These are phyloP conservation scores for Euphorbia peplus DNA, from an alignment of 345 rosid genomes.

Conservation along the genomic window DNA sequence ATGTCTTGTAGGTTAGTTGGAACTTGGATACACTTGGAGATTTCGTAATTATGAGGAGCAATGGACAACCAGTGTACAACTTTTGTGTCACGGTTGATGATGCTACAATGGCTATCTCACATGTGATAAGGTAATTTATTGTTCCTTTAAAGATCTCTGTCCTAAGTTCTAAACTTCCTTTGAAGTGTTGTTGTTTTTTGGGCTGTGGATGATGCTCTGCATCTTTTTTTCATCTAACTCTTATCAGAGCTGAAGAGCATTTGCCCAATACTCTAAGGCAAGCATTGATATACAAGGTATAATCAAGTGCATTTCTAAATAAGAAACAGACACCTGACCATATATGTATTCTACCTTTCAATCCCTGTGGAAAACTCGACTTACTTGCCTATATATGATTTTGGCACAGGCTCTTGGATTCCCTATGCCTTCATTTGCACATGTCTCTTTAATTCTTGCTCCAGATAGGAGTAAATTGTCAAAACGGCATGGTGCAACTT, in stretches of 20 bases:
- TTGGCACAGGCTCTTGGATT: conserved; percentile 77
- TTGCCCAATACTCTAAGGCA: conserved; percentile 90
- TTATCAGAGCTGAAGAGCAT: conserved; percentile 88
- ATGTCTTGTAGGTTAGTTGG: conserved; percentile 89
- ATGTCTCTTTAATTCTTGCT: conserved; percentile 90
- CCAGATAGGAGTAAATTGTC: conserved; percentile 94
- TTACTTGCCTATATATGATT: conserved; percentile 16
- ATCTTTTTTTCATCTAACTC: conserved; percentile 12
- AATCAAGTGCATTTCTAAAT: neutral
- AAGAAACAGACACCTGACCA: neutral
- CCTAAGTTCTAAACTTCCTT: neutral
- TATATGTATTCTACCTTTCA: neutral
- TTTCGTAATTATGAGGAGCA: conserved; percentile 90
- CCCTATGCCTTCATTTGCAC: conserved; percentile 85
- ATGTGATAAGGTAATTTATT: conserved; percentile 74
- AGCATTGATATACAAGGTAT: conserved; percentile 87
- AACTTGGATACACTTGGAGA: conserved; percentile 90
- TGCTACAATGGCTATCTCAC: conserved; percentile 36
- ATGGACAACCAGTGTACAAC: conserved; percentile 93
- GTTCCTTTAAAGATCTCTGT: conserved; percentile 8
- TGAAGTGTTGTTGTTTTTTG: neutral
- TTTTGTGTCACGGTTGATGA: conserved; percentile 42
- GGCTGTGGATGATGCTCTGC: neutral
- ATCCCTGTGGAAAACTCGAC: conserved; percentile 11
- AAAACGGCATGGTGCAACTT: conserved; percentile 94